Evolutionary conservation across 2,329 filamentous ascomycete genomes (phyloP), one percentile per base, ranked within the genome.

Genomic region (Kalaharituber pfeilii): DNA sequence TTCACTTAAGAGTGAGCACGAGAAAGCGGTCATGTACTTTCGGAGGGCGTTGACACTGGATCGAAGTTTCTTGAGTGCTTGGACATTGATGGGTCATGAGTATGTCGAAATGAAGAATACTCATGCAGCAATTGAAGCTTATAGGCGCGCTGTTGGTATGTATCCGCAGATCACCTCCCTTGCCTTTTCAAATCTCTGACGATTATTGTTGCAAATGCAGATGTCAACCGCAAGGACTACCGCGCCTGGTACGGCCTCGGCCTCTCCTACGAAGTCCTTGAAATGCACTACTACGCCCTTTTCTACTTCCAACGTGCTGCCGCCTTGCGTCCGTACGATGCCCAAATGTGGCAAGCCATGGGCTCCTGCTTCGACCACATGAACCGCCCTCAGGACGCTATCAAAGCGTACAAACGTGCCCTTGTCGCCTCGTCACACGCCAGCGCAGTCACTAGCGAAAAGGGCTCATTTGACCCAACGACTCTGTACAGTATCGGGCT

Each of bases 21-120:
- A 98, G 67, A 98, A 98, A 66, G 89, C 91, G 0, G 88, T 98
- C 52, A 87, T 95, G 70, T 96, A 96, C 69, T 98, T 98, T 72
- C 83, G 91, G 2, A 82, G 91, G 22, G 91, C 91, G 0, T 71
- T 98, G 20, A 93, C 86, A 0, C 74, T 98, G 0, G 91, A 98
- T 66, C 81, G 89, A 8, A 82, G 81, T 25, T 98, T 91, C 66
- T 75, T 95, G 15, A 93, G 87, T 0, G 91, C 91, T 1, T 98
- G 91, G 91, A 98, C 91, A 0, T 74, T 98, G 1, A 96, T 98
- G 89, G 91, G 91, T 1, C 91, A 98, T 68, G 91, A 98, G 67
- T 98, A 95, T 63, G 87, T 96, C 53, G 91, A 98, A 68, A 80
- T 98, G 69, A 98, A 96, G 66, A 98, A 98, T 66, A 96, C 89